A percentile compares a stretch with the other conserved stretches of the same genome.
phyloP scores from a whole-genome alignment of 106 monocot genomes.

The Dendrobium catenatum region DNA sequence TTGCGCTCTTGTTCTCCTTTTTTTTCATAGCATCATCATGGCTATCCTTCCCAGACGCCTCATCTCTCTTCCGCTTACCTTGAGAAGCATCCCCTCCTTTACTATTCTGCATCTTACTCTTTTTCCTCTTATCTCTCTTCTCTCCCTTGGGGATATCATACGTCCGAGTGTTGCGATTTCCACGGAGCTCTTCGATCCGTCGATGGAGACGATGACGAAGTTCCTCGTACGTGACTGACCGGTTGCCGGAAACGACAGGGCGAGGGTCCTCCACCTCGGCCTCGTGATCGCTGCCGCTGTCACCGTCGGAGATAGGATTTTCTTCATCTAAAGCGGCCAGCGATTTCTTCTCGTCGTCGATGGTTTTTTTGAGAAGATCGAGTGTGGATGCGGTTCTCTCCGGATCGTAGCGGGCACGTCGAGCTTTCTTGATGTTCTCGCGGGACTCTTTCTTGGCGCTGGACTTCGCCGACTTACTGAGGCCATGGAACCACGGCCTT shows the following conservation, averaged over 20 bases:
- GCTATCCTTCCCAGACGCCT: slow-evolving; percentile 6
- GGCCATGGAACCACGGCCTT: slow-evolving; percentile 67
- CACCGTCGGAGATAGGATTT: not conserved
- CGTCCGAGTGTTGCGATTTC: slow-evolving; percentile 39
- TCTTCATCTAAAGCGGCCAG: not conserved
- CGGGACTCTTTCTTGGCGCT: slow-evolving; percentile 59
- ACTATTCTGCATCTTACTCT: slow-evolving; percentile 8
- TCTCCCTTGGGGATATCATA: not conserved
- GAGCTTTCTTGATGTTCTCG: slow-evolving; percentile 61
- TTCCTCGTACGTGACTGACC: slow-evolving; percentile 72
- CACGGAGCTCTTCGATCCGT: slow-evolving; percentile 63
- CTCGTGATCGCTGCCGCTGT: slow-evolving; percentile 7
- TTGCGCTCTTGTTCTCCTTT: slow-evolving; percentile 11
- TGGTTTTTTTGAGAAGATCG: slow-evolving; percentile 46
- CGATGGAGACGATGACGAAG: slow-evolving; percentile 54
- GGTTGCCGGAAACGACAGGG: slow-evolving; percentile 7
- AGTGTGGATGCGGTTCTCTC: slow-evolving; percentile 47
- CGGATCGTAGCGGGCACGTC: slow-evolving; percentile 67
- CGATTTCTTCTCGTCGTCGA: slow-evolving; percentile 15
- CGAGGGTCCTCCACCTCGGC: not conserved
- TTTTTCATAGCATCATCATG: slow-evolving; percentile 17
- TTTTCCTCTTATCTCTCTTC: slow-evolving; percentile 16
- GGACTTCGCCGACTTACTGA: slow-evolving; percentile 65
- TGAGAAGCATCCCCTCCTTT: not conserved
- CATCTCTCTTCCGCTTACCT: slow-evolving; percentile 35